These are phyloP conservation scores for Starmerella apicola DNA, from an alignment of 805 yeast genomes.

Conservation along the genomic window DNA sequence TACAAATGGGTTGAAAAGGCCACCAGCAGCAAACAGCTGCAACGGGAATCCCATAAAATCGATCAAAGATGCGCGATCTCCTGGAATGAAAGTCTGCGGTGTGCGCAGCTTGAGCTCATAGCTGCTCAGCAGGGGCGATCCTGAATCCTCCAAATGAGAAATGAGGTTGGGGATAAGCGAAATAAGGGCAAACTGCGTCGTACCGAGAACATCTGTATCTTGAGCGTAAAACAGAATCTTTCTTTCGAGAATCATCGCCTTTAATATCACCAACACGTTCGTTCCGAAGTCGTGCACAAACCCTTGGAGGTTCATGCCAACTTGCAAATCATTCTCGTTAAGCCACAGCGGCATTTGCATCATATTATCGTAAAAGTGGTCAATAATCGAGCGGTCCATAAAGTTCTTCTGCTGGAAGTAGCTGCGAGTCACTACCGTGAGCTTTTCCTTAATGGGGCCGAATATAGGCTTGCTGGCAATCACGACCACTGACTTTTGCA, in stretches of 20 bases:
- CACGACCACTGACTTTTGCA: constrained; percentile 83
- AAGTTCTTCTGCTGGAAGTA: constrained; percentile 75
- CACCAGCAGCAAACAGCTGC: constrained; percentile 72
- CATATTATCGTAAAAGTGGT: constrained; percentile 53
- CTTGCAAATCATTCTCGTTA: constrained; percentile 48
- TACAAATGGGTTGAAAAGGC: constrained; percentile 85
- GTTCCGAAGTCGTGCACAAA: constrained; percentile 47
- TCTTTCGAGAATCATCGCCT: constrained; percentile 65
- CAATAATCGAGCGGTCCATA: constrained; percentile 53
- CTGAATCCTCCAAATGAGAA: constrained; percentile 59
- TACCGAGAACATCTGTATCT: constrained; percentile 68
- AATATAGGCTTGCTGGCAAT: constrained; percentile 79
- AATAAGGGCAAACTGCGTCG: constrained; percentile 69
- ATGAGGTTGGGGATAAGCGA: constrained; percentile 74
- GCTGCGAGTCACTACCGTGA: constrained; percentile 77
- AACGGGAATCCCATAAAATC: constrained; percentile 79
- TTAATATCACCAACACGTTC: constrained; percentile 54
- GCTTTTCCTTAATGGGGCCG: constrained; percentile 72
- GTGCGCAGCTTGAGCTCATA: constrained; percentile 40
- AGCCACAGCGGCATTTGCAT: constrained; percentile 26
- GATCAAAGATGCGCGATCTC: constrained; percentile 65
- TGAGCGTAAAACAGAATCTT: constrained; percentile 64
- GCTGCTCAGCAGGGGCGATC: constrained; percentile 58
- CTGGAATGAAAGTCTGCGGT: constrained; percentile 59
- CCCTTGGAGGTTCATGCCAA: constrained; percentile 63